Conservation (phyloP, 805 yeast genomes). For the Metschnikowia peoriensis region DNA sequence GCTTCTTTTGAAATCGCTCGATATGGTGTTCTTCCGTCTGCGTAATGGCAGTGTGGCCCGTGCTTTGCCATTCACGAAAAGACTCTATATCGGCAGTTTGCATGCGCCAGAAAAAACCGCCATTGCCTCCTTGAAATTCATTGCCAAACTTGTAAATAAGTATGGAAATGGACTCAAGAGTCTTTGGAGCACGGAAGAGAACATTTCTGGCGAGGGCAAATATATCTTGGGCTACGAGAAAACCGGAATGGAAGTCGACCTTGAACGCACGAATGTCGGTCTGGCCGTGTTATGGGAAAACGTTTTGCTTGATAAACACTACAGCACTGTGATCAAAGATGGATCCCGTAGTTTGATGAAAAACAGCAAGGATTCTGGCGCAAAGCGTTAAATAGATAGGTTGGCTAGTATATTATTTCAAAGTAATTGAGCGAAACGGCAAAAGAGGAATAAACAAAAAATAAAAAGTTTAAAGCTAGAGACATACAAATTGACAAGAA, state of each 20-base stretch:
- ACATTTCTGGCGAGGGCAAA: conserved; percentile 71
- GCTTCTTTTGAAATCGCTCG: conserved; percentile 71
- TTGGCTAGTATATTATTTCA: not conserved
- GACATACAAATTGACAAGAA: not conserved
- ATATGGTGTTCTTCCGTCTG: conserved; percentile 75
- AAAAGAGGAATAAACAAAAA: not conserved
- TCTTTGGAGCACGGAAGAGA: conserved; percentile 83
- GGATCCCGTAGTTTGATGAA: conserved; percentile 50
- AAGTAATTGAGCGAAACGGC: not conserved
- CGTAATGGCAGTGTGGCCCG: conserved; percentile 63
- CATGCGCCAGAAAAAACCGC: conserved; percentile 88
- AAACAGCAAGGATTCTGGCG: conserved; percentile 27
- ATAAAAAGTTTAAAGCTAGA: not conserved
- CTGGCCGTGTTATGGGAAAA: conserved; percentile 93
- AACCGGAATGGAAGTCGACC: conserved; percentile 45
- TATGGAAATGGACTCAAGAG: conserved; percentile 69
- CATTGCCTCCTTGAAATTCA: conserved; percentile 70
- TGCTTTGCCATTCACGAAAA: conserved; percentile 79
- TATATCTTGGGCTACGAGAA: conserved; percentile 57
- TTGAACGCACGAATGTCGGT: conserved; percentile 78
- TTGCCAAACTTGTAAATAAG: conserved; percentile 71
- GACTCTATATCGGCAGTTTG: conserved; percentile 63
- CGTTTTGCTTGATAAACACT: conserved; percentile 74
- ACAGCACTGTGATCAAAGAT: conserved; percentile 75
- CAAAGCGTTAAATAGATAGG: not conserved